A percentile compares a stretch with the other conserved stretches of the same genome.
phyloP scores from a whole-genome alignment of 805 yeast species.

The Ogataea nakhonphanomensis region DNA sequence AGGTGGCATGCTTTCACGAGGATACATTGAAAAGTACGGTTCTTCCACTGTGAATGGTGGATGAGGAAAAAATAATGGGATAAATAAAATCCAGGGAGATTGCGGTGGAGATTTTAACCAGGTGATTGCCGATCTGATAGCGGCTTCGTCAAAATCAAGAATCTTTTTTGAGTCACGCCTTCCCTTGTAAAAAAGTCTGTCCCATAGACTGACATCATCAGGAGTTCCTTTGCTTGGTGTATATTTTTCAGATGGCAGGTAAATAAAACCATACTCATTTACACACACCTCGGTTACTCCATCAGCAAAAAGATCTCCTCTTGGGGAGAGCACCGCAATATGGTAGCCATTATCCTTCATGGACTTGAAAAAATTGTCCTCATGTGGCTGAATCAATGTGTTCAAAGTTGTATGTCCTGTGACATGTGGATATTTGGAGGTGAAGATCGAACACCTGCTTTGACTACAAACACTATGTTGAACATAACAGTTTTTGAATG shows the following conservation, averaged over 20 bases:
- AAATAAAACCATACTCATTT: conserved; percentile 17
- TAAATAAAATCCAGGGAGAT: conserved; percentile 18
- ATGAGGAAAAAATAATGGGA: conserved; percentile 20
- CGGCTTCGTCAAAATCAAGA: not conserved
- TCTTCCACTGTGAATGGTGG: conserved; percentile 20
- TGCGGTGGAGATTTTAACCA: conserved; percentile 5
- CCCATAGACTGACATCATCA: not conserved
- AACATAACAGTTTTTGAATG: conserved; percentile 16
- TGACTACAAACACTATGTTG: conserved; percentile 19
- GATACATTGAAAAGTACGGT: conserved; percentile 17
- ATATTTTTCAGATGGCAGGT: conserved; percentile 4
- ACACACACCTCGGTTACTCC: conserved; percentile 15
- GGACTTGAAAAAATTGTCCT: conserved; percentile 16
- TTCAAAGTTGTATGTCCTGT: conserved; percentile 15
- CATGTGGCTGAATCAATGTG: conserved; percentile 12
- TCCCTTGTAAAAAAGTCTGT: not conserved
- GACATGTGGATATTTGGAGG: conserved; percentile 16
- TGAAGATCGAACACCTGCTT: conserved; percentile 17
- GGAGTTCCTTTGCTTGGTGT: not conserved
- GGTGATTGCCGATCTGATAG: not conserved
- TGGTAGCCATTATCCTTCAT: conserved; percentile 16
- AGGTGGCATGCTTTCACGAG: conserved; percentile 11
- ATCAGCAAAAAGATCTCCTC: conserved; percentile 11
- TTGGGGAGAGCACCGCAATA: conserved; percentile 12
- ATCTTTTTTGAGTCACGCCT: not conserved